Conservation (phyloP, 2,329 filamentous ascomycete genomes). For the Penicillium crustosum region DNA sequence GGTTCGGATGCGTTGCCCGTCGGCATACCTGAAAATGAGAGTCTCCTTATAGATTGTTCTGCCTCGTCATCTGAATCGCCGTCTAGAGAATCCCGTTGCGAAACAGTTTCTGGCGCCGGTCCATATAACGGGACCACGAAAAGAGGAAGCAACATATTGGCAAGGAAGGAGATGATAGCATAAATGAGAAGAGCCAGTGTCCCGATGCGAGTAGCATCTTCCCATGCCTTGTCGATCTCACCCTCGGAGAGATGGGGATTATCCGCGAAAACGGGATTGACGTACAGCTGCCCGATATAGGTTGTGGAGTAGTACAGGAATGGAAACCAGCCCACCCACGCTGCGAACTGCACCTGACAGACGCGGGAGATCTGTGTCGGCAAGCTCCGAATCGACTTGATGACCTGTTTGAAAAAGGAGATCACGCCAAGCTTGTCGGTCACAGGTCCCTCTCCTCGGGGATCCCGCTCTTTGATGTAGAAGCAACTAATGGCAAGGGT, state of each 20-base stretch:
- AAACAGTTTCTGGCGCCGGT: conserved; percentile 7
- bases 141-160: conserved; percentile 81
- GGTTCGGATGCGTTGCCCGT: conserved; percentile 34
- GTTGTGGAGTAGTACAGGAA: conserved; percentile 94
- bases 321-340: conserved; percentile 95
- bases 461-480: conserved; percentile 75
- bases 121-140: conserved; percentile 78
- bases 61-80: conserved; percentile 14
- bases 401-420: conserved; percentile 76
- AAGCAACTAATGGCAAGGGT: conserved; percentile 71
- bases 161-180: conserved; percentile 76
- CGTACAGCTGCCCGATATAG: conserved; percentile 90
- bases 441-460: conserved; percentile 65
- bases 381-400: conserved; percentile 71
- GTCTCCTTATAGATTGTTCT: conserved; percentile 25
- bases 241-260: conserved; percentile 75
- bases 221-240: conserved; percentile 78
- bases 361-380: conserved; percentile 81
- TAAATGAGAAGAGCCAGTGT: conserved; percentile 89
- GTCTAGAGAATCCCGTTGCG: conserved; percentile 8
- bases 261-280: conserved; percentile 73
- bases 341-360: conserved; percentile 78
- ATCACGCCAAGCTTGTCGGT: conserved; percentile 65
- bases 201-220: conserved; percentile 79
- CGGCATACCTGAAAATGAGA: conserved; percentile 36